Percentiles rank a stretch among this genome's conserved stretches.
phyloP scores from a whole-genome alignment of 2,329 filamentous ascomycete genomes.

The Didymella lethalis region DNA sequence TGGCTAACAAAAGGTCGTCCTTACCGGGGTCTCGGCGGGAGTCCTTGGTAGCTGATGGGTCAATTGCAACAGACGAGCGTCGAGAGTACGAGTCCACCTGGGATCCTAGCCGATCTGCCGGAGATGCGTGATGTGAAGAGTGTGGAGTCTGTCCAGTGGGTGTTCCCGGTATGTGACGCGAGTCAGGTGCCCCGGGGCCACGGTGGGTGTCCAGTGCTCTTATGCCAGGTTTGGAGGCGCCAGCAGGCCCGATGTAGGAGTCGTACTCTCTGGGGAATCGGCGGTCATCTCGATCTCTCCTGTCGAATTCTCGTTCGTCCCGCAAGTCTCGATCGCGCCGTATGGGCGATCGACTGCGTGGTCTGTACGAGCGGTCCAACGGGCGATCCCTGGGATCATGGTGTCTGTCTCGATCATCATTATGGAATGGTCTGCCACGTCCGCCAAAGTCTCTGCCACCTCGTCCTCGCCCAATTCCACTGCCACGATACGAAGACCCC shows the following conservation, averaged over 20 bases:
- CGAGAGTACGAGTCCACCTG: conserved; percentile 47
- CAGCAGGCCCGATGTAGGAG: conserved; percentile 49
- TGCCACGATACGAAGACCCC: conserved; percentile 61
- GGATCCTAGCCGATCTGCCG: conserved; percentile 43
- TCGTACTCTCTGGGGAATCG: conserved; percentile 58
- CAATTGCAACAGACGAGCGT: conserved; percentile 48
- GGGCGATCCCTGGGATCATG: conserved; percentile 53
- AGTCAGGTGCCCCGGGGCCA: conserved; percentile 36
- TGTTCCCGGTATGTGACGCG: conserved; percentile 44
- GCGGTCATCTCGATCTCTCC: conserved; percentile 53
- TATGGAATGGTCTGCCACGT: conserved; percentile 57
- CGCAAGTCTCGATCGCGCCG: conserved; percentile 59
- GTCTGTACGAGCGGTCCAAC: conserved; percentile 61
- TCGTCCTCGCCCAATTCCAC: conserved; percentile 60
- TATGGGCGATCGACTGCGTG: conserved; percentile 68
- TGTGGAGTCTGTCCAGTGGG: conserved; percentile 47
- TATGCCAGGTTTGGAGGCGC: conserved; percentile 39
- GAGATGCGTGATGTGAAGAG: conserved; percentile 43
- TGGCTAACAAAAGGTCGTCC: conserved; percentile 55
- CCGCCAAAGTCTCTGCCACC: conserved; percentile 55
- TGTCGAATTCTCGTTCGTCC: conserved; percentile 52
- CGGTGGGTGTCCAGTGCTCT: conserved; percentile 45
- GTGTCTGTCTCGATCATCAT: conserved; percentile 58
- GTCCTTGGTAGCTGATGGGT: conserved; percentile 45
- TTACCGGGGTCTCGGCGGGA: conserved; percentile 52